A percentile compares a stretch with the other conserved stretches of the same genome.
Conservation (phyloP, 2,329 filamentous ascomycete genomes). For the Dothidotthia symphoricarpi region DNA sequence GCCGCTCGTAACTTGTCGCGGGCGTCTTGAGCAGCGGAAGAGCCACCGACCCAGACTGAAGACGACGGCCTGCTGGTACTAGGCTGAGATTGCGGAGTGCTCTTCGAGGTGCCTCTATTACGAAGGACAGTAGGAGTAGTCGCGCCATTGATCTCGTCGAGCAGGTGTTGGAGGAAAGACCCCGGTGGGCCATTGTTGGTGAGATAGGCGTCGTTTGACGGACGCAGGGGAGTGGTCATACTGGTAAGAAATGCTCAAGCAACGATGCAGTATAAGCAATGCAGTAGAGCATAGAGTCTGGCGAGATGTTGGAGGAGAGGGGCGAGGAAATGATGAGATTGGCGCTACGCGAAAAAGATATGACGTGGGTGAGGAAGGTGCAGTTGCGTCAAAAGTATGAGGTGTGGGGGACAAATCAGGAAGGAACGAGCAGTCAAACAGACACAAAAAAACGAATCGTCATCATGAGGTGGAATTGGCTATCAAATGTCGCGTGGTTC, state of each 20-base stretch:
- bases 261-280: slow-evolving; percentile 18
- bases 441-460: slow-evolving; percentile 5
- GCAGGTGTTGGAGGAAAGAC: slow-evolving; percentile 25
- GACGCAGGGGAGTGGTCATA: slow-evolving; percentile 28
- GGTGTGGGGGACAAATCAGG: no score
- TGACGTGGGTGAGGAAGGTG: slow-evolving; percentile 5
- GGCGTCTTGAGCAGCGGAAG: slow-evolving; percentile 20
- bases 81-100: not conserved
- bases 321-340: not conserved
- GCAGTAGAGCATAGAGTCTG: slow-evolving; percentile 10
- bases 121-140: not conserved
- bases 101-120: not conserved
- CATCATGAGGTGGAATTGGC: slow-evolving; percentile 29
- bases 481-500: slow-evolving; percentile 25
- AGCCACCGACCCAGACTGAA: slow-evolving; percentile 22
- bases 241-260: slow-evolving; percentile 17
- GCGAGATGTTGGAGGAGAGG: slow-evolving; percentile 6
- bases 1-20: slow-evolving; percentile 23
- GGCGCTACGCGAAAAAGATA: no score
- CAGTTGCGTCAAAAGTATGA: not conserved
- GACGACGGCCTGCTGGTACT: slow-evolving; percentile 1
- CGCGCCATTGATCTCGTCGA: slow-evolving; percentile 26
- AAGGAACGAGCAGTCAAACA: no score
- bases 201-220: slow-evolving; percentile 4
- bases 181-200: slow-evolving; percentile 12